A percentile compares a stretch with the other conserved stretches of the same genome.
These are phyloP conservation scores for Clonostachys rosea DNA, from an alignment of 2,329 filamentous ascomycete genomes.

Conservation along the genomic window DNA sequence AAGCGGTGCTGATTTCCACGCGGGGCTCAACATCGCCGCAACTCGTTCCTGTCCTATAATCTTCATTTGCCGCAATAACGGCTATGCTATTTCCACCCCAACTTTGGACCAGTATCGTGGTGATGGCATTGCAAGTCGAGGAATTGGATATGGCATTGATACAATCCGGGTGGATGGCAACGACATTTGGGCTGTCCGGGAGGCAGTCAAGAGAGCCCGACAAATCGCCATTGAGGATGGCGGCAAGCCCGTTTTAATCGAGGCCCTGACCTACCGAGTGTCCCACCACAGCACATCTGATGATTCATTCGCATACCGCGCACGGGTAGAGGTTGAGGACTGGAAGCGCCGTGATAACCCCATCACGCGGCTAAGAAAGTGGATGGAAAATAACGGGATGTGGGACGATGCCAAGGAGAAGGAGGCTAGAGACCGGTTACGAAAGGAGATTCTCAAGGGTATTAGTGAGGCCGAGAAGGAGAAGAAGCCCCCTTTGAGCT, in stretches of 20 bases:
- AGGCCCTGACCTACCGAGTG: slow-evolving; percentile 98
- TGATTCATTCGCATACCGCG: slow-evolving; percentile 94
- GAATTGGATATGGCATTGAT: slow-evolving; percentile 89
- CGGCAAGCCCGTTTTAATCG: slow-evolving; percentile 80
- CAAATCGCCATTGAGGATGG: slow-evolving; percentile 74
- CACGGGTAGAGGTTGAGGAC: slow-evolving; percentile 88
- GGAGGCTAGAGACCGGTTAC: slow-evolving; percentile 57
- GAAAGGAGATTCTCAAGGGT: slow-evolving; percentile 75
- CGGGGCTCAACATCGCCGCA: slow-evolving; percentile 84
- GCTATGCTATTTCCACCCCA: slow-evolving; percentile 85
- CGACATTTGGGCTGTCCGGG: slow-evolving; percentile 83
- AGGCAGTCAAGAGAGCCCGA: slow-evolving; percentile 73
- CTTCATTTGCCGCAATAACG: slow-evolving; percentile 91
- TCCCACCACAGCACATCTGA: slow-evolving; percentile 96
- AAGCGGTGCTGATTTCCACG: slow-evolving; percentile 88
- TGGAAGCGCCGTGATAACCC: slow-evolving; percentile 92
- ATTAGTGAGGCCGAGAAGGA: slow-evolving; percentile 80
- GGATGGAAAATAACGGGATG: slow-evolving; percentile 75
- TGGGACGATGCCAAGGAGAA: slow-evolving; percentile 87
- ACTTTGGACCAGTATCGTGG: slow-evolving; percentile 89
- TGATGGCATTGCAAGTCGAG: slow-evolving; percentile 83
- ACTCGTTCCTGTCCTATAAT: slow-evolving; percentile 83
- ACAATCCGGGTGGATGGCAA: slow-evolving; percentile 93
- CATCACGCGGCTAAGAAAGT: slow-evolving; percentile 80
- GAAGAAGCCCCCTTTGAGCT: slow-evolving; percentile 68